Evolutionary conservation across 23 red algal genomes (phyloP), one percentile per base, ranked within the genome.

Genomic region (Gracilariopsis chorda): DNA sequence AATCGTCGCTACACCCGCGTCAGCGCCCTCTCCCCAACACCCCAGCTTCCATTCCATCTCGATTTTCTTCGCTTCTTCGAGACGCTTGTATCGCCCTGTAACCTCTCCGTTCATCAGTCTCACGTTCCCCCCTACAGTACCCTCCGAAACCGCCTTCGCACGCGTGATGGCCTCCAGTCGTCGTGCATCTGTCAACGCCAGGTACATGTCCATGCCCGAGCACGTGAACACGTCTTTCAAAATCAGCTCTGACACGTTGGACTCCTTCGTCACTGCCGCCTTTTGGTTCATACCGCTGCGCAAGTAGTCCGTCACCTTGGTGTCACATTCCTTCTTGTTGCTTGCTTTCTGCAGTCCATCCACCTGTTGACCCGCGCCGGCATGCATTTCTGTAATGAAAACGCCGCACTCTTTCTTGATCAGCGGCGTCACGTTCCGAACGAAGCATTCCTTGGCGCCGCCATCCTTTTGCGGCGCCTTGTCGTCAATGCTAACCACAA

Each of bases 121-220:
- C 65, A 47, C 45, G 23, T 57, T 47, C 0, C 91, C 91, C 7
- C 69, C 91, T 5, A 56, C 91, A 12, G n/a, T 78, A 33, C 67
- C 80, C 20, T 86, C 80, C 11, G 51, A 80, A 41, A 79, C 68
- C 32, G 71, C 81, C 12, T 40, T 44, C 39, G 55, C 48, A 20
- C 91, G 65, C 45, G 80, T 86, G 37, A 94, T 78, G 28, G 82
- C 91, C 40, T 77, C 67, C 81, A 86, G 46, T 52, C 91, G 78
- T 56, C 75, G 33, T 17, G 10, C 32, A 43, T 91, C 88, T 27
- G 88, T 91, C 75, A 91, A 62, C 10, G 88, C 88, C 39, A 82
- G 7, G 46, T 55, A 73, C 88, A 80, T 59, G 44, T 91, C 88
- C 74, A 43, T 53, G 14, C 56, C 75, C 3, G 74, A 69, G 65